Evolutionary conservation across 2,329 filamentous ascomycete species (phyloP).

Genomic region (Beauveria australis): DNA sequence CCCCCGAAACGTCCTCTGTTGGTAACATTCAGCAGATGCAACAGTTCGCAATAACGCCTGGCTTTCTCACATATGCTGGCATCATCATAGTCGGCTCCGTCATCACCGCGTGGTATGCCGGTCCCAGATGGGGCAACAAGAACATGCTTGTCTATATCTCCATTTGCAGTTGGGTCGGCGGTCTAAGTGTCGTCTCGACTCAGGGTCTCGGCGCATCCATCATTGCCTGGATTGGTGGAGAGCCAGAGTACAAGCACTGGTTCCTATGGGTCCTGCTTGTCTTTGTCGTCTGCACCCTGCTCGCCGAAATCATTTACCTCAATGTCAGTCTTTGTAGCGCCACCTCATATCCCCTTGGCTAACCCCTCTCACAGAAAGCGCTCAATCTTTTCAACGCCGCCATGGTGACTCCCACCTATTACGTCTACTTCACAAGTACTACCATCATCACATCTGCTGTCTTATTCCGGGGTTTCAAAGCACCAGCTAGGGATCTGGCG

Average conservation of each 20-base stretch:
- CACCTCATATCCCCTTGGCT: slow-evolving; percentile 19
- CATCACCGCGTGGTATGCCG: slow-evolving; percentile 71
- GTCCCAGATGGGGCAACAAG: slow-evolving; percentile 85
- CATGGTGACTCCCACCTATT: slow-evolving; percentile 95
- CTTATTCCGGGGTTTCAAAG: slow-evolving; percentile 89
- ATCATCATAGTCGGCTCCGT: slow-evolving; percentile 67
- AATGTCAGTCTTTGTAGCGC: slow-evolving; percentile 60
- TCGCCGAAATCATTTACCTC: slow-evolving; percentile 91
- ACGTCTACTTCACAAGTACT: slow-evolving; percentile 94
- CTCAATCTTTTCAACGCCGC: slow-evolving; percentile 95
- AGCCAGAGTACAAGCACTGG: slow-evolving; percentile 92
- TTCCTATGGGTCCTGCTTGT: slow-evolving; percentile 88
- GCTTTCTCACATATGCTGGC: slow-evolving; percentile 78
- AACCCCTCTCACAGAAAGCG: slow-evolving; percentile 68
- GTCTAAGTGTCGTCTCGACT: slow-evolving; percentile 87
- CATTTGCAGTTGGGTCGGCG: slow-evolving; percentile 91
- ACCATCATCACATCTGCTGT: slow-evolving; percentile 93
- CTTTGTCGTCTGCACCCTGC: slow-evolving; percentile 79
- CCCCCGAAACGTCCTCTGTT: slow-evolving; percentile 77
- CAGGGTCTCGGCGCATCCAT: slow-evolving; percentile 90
- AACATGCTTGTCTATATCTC: slow-evolving; percentile 97
- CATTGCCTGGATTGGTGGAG: slow-evolving; percentile 73
- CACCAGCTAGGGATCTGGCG: slow-evolving; percentile 68
- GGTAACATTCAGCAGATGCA: slow-evolving; percentile 89
- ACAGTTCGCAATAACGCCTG: slow-evolving; percentile 73